Evolutionary conservation across 1,139 yeast species (phyloP), one percentile per base, ranked within the genome.

Genomic region (Nakaseomyces uthaithaninus): DNA sequence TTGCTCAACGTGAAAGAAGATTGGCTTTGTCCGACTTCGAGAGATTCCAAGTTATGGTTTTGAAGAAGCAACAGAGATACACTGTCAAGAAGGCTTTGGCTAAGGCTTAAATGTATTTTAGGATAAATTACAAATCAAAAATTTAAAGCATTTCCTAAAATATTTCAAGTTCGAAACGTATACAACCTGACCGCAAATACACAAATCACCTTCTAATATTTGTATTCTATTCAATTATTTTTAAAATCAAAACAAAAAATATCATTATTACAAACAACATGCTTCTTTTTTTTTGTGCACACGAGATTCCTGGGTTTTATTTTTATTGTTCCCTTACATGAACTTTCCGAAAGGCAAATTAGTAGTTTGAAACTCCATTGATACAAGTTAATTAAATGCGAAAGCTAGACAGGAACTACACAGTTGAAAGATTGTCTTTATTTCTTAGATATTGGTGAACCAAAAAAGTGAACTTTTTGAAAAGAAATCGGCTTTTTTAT

Each of bases 41-140:
- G 78, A 89, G 99, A 81, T 91, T 91, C 96, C 96, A 91, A 79
- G 98, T 89, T 62, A 69, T 84, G 70, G 93, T 86, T 61, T 81
- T 86, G 71, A 89, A 84, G 84, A 91, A 87, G 80, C 95, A 89
- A 79, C 86, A 86, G 75, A 83, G 91, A 76, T 80, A 70, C 68
- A 87, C 91, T 72, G 89, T 89, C 66, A 84, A 83, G 77, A 89
- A 86, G 74, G 85, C 84, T 65, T 72, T 76, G 60, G 91, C 93
- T 64, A 84, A 83, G 78, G 93, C 93, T 72, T 81, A 80, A 75
- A 61, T 44, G 15, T 19, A 20, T 6, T 23, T 59, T 43, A 51
- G 50, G 36, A 18, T 15, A 24, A 15, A 23, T 11, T 20, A 35
- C 22, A 33, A 11, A 24, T 18, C 10, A 39, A 23, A 20, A 16